Base-by-base conservation (phyloP, 2,329 filamentous ascomycete genomes). In the Canariomyces notabilis region DNA sequence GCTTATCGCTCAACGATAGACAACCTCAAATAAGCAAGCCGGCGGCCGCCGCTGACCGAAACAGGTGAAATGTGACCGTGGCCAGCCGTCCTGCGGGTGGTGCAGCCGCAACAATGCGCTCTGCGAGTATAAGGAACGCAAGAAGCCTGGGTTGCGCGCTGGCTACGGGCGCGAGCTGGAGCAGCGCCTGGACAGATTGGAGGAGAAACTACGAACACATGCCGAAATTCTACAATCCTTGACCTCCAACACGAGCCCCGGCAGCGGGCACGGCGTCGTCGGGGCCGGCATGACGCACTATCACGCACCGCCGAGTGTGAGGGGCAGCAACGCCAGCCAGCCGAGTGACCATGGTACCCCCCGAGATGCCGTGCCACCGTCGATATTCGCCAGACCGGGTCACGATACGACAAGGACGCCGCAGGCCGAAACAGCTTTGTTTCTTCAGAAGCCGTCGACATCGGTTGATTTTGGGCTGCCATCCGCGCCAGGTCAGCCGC, bases 91-190 rank as follows among this genome's bases (percentile, higher is more conserved):
- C 5, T 85, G 81, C 57, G 80, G 81, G 40, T 84, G 81, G 81
- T 84, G 81, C 57, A 78, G 67, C 53, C 77, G 79, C 48, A 84
- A 85, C 63, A 73, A 74, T 23, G 77, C 78, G 22, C 62, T 67
- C 15, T 85, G 81, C 66, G 80, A 84, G 60, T 85, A 85, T 65
- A 83, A 82, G 59, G 80, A 84, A 58, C 73, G 81, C 44, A 83
- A 83, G 66, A 83, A 83, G 58, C 81, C 81, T 7, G 81, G 81
- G 0, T 64, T 84, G 11, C 70, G 79, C 42, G 81, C 81, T 26
- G 81, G 81, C 14, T 88, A 88, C 62, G 84, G 84, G 14, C 77
- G 83, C 45, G 84, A 88, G 64, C 67, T 88, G 21, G 84, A 88
- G 63, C 81, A 86, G 57, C 77, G 85, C 31, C 74, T 88, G 33